phyloP scores from a whole-genome alignment of 192 early-diverging fungal species.

The Haplosporangium gracile region DNA sequence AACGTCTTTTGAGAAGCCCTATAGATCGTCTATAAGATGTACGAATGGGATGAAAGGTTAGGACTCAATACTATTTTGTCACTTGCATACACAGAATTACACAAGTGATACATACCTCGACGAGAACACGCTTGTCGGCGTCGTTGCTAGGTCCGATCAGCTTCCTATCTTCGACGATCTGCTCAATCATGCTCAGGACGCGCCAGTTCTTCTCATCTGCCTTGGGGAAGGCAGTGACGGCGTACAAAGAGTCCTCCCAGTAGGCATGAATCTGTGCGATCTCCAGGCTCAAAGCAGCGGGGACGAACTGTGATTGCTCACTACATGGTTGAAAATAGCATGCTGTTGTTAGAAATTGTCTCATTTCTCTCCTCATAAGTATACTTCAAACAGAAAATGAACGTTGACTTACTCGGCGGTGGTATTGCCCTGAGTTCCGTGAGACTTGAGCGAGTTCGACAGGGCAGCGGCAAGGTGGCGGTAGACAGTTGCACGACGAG shows the following conservation, averaged over 20 bases:
- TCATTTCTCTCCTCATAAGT: neutral
- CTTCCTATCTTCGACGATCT: slow-evolving; percentile 70
- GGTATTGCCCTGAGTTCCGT: neutral
- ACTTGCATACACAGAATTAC: neutral
- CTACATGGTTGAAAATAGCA: slow-evolving; percentile 20
- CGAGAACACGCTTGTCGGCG: slow-evolving; percentile 68
- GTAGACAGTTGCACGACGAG: slow-evolving; percentile 30
- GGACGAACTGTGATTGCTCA: slow-evolving; percentile 35
- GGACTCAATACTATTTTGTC: too few species aligned
- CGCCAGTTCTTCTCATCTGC: slow-evolving; percentile 70
- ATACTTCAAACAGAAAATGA: neutral
- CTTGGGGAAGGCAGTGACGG: slow-evolving; percentile 69
- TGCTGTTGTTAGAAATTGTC: neutral
- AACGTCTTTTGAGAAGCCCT: slow-evolving; percentile 72
- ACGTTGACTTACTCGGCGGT: slow-evolving; percentile 7
- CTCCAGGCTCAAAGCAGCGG: slow-evolving; percentile 61
- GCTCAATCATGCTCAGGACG: slow-evolving; percentile 72
- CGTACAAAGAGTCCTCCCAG: slow-evolving; percentile 72
- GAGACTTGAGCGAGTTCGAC: slow-evolving; percentile 18
- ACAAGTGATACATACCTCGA: slow-evolving; percentile 52
- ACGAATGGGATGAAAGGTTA: neutral
- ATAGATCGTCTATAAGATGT: slow-evolving; percentile 61
- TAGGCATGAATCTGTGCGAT: slow-evolving; percentile 66
- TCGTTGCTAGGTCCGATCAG: slow-evolving; percentile 63
- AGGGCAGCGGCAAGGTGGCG: slow-evolving; percentile 34